Percentiles rank a stretch among this genome's conserved stretches.
Conservation (phyloP, 2,329 filamentous ascomycete genomes). For the Seiridium unicorne region DNA sequence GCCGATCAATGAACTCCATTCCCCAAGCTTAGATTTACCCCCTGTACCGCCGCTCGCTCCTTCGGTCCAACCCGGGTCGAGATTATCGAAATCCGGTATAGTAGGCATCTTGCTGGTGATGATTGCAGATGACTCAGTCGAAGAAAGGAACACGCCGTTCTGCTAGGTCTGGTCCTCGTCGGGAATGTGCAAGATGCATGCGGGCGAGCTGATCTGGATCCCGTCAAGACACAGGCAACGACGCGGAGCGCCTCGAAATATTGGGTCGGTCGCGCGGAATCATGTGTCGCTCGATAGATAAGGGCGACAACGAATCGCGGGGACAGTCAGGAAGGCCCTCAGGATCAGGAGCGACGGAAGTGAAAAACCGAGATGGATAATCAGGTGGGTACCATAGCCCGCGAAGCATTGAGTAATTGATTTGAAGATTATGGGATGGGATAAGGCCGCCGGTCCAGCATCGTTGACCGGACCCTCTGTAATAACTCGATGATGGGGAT, state of each 20-base stretch:
- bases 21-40: constrained; percentile 50
- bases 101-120: constrained; percentile 6
- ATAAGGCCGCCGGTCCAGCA: background rate
- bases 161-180: no score
- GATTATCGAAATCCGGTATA: constrained; percentile 9
- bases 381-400: background rate
- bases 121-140: constrained; percentile 8
- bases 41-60: constrained; percentile 25
- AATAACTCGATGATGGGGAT: background rate
- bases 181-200: background rate
- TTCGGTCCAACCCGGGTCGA: constrained; percentile 12
- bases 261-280: background rate
- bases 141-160: no score
- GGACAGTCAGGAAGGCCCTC: background rate
- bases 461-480: background rate
- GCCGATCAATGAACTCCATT: constrained; percentile 93
- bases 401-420: background rate
- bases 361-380: background rate
- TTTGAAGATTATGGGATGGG: background rate
- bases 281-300: constrained; percentile 2
- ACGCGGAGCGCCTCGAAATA: background rate
- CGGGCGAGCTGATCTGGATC: background rate
- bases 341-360: background rate
- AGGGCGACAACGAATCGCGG: background rate
- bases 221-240: constrained; percentile 2